Conservation (phyloP, 1,139 yeast genomes). For the Candida sp. region DNA sequence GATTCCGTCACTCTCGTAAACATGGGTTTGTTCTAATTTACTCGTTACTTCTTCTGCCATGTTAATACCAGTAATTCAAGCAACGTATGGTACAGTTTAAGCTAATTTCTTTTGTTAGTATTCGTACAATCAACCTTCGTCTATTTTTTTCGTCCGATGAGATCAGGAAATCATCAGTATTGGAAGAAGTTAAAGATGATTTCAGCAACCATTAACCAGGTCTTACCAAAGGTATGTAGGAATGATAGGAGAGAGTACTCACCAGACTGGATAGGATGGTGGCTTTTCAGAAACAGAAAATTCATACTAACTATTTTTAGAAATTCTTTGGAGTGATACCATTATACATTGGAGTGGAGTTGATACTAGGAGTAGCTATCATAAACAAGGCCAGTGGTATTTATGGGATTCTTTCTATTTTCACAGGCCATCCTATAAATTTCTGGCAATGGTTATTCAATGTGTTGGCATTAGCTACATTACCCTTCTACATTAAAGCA, state of each 20-base stretch:
- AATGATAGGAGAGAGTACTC: too few species aligned
- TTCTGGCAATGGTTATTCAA: conserved; percentile 84
- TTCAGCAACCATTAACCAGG: conserved; percentile 11
- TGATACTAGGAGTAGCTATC: conserved; percentile 73
- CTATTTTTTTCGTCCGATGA: conserved; percentile 2
- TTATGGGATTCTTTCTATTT: conserved; percentile 80
- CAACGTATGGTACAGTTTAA: background rate
- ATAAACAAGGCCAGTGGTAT: conserved; percentile 88
- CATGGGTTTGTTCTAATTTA: background rate
- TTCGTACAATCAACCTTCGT: background rate
- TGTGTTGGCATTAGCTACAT: conserved; percentile 55
- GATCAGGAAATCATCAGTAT: background rate
- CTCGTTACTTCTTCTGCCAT: background rate
- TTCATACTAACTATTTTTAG: conserved; percentile 19
- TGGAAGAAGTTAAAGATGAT: conserved; percentile 8
- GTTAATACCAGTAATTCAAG: background rate
- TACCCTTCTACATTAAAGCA: conserved; percentile 69
- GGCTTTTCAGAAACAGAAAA: too few species aligned
- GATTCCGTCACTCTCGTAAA: conserved; percentile 9
- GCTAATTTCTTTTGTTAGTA: too few species aligned
- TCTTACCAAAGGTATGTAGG: conserved; percentile 25
- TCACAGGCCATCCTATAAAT: conserved; percentile 87
- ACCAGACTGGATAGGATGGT: too few species aligned
- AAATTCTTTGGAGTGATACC: conserved; percentile 65
- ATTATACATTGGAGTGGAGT: conserved; percentile 82